Evolutionary conservation across 2,329 filamentous ascomycete species (phyloP).

Genomic region (Phaeophleospora eucalypticola): DNA sequence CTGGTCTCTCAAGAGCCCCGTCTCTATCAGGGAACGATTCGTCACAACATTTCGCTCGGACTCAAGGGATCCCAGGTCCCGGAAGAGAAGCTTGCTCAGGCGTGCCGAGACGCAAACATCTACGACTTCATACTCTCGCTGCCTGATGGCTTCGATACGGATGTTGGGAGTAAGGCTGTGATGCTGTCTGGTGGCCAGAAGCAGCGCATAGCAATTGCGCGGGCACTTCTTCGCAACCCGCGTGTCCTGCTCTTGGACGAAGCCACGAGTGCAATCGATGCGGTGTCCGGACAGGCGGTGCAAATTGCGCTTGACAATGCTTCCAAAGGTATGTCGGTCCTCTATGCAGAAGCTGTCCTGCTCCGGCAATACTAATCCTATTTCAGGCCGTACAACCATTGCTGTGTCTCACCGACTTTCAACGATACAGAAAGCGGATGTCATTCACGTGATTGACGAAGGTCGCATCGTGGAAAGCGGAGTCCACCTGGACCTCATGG

Average conservation of each 20-base stretch:
- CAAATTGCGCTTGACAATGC: slow-evolving; percentile 26
- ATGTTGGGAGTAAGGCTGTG: slow-evolving; percentile 20
- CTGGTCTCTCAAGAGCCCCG: slow-evolving; percentile 47
- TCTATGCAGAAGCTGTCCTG: slow-evolving; percentile 37
- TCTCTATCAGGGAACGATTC: slow-evolving; percentile 43
- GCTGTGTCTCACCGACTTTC: slow-evolving; percentile 42
- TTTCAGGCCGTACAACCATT: slow-evolving; percentile 36
- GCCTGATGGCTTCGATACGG: slow-evolving; percentile 26
- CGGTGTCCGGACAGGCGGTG: slow-evolving; percentile 24
- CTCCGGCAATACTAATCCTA: slow-evolving; percentile 32
- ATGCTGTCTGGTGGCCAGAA: slow-evolving; percentile 27
- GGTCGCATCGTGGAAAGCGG: slow-evolving; percentile 38
- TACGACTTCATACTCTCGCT: slow-evolving; percentile 20
- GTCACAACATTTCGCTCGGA: slow-evolving; percentile 35
- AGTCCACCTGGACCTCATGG: slow-evolving; percentile 25
- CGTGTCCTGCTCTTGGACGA: slow-evolving; percentile 30
- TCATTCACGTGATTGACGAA: slow-evolving; percentile 39
- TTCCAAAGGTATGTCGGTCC: slow-evolving; percentile 22
- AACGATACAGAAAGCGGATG: slow-evolving; percentile 38
- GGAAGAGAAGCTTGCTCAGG: slow-evolving; percentile 10
- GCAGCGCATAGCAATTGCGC: slow-evolving; percentile 30
- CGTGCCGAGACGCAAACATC: slow-evolving; percentile 19
- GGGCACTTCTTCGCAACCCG: slow-evolving; percentile 28
- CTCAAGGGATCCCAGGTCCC: slow-evolving; percentile 8
- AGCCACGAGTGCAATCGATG: slow-evolving; percentile 30